Evolutionary conservation across 2,329 filamentous ascomycete species (phyloP).

Genomic region (Epichloe bromicola): DNA sequence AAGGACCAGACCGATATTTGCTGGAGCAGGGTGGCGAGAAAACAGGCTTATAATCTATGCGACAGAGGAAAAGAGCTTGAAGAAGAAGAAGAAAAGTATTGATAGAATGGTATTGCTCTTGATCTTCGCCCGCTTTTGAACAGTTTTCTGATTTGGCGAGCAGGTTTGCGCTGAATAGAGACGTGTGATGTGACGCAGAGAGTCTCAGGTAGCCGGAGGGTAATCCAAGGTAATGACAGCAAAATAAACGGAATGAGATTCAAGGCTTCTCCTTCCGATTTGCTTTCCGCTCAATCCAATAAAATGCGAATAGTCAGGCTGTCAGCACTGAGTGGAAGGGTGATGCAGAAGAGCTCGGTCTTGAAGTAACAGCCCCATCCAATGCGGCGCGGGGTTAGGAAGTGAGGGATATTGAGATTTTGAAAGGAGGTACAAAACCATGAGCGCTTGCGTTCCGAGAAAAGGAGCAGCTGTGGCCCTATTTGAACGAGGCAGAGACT

Average conservation of each 20-base stretch:
- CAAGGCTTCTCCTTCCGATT: not conserved
- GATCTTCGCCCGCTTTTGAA: not conserved
- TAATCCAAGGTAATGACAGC: not conserved
- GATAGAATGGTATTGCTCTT: not conserved
- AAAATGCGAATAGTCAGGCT: not conserved
- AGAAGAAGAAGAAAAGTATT: not conserved
- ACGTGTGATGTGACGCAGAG: not conserved
- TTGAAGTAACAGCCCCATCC: not conserved
- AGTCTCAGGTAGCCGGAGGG: not conserved
- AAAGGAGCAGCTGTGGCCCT: constrained; percentile 5
- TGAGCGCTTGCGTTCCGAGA: not conserved
- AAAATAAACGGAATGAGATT: not conserved
- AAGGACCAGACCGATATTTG: not conserved
- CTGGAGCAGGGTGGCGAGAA: not conserved
- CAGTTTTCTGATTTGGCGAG: not conserved
- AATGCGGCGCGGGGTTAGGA: not conserved
- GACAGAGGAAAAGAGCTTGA: too few relatives aligned
- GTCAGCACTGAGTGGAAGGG: not conserved
- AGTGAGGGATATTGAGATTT: not conserved
- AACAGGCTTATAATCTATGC: not conserved
- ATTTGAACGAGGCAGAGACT: constrained; percentile 3
- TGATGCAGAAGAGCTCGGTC: not conserved
- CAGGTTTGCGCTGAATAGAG: constrained; percentile 1
- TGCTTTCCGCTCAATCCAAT: not conserved
- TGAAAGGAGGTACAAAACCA: not conserved